Conservation (phyloP, 805 yeast species). For the Spathaspora girioi region DNA sequence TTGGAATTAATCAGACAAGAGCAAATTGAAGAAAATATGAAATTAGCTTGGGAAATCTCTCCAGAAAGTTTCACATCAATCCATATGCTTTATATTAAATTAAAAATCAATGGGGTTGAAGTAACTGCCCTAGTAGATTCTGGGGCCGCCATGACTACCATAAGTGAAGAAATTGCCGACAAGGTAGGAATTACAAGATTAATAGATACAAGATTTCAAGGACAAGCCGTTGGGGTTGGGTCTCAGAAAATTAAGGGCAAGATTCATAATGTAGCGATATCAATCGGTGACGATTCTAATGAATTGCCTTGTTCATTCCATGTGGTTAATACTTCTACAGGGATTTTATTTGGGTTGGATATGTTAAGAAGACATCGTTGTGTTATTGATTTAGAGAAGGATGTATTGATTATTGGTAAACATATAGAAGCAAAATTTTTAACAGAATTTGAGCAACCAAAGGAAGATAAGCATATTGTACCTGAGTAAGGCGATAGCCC, state of each 20-base stretch:
- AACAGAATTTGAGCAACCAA: conserved; percentile 64
- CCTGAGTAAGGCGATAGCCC: not conserved
- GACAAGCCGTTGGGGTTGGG: conserved; percentile 92
- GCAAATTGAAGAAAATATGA: conserved; percentile 76
- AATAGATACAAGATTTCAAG: conserved; percentile 75
- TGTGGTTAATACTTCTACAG: conserved; percentile 63
- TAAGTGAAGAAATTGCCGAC: conserved; percentile 75
- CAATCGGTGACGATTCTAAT: conserved; percentile 53
- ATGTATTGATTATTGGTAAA: conserved; percentile 64
- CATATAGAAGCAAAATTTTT: conserved; percentile 70
- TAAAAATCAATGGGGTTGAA: conserved; percentile 73
- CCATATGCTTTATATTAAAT: conserved; percentile 75
- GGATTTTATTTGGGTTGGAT: conserved; percentile 83
- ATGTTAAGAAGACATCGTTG: conserved; percentile 88
- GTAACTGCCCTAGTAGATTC: conserved; percentile 94
- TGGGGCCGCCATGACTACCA: conserved; percentile 89
- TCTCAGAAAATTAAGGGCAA: conserved; percentile 72
- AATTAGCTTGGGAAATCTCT: conserved; percentile 76
- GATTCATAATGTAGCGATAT: conserved; percentile 84
- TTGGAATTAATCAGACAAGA: conserved; percentile 64
- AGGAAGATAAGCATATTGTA: conserved; percentile 6
- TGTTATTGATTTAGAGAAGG: conserved; percentile 64
- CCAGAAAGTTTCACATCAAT: conserved; percentile 89
- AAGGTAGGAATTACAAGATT: conserved; percentile 64
- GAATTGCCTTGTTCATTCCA: conserved; percentile 39